phyloP scores from a whole-genome alignment of 2,329 filamentous ascomycete species.

The Neonectria punicea region DNA sequence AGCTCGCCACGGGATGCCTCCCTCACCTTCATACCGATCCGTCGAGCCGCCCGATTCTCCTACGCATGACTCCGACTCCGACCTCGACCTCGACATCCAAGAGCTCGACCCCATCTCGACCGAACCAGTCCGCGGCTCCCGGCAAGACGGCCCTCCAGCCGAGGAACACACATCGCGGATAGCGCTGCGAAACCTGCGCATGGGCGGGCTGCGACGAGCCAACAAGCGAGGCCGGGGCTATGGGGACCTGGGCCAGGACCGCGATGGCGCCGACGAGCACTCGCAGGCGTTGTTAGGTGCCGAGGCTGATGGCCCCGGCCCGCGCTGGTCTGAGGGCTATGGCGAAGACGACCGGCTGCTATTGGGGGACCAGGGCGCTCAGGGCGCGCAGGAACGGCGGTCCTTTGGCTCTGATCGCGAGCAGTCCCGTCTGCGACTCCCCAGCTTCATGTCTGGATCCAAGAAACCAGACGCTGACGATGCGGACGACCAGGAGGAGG shows the following conservation, averaged over 20 bases:
- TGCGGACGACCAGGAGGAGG: conserved; percentile 61
- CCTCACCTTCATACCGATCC: conserved; percentile 61
- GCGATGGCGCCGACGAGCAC: conserved; percentile 72
- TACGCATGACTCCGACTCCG: conserved; percentile 75
- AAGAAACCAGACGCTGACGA: conserved; percentile 51
- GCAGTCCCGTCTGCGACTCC: conserved; percentile 68
- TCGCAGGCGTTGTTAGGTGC: conserved; percentile 73
- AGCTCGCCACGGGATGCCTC: conserved; percentile 64
- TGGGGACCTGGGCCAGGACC: conserved; percentile 68
- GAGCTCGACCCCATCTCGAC: conserved; percentile 77
- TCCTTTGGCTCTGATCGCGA: conserved; percentile 45
- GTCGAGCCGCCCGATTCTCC: conserved; percentile 73
- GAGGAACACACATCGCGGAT: conserved; percentile 68
- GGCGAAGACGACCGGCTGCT: conserved; percentile 80
- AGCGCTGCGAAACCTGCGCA: conserved; percentile 76
- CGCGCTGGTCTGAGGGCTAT: conserved; percentile 68
- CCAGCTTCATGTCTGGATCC: conserved; percentile 70
- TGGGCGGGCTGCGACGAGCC: conserved; percentile 69
- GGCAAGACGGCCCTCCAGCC: conserved; percentile 41
- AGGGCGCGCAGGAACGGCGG: conserved; percentile 40
- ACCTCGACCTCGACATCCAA: conserved; percentile 82
- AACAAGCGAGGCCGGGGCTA: conserved; percentile 66
- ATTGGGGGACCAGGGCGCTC: conserved; percentile 57
- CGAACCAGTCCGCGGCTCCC: conserved; percentile 47
- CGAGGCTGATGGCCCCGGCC: conserved; percentile 65